Conservation (phyloP, 2,329 filamentous ascomycete genomes). For the Clarireedia monteithiana region DNA sequence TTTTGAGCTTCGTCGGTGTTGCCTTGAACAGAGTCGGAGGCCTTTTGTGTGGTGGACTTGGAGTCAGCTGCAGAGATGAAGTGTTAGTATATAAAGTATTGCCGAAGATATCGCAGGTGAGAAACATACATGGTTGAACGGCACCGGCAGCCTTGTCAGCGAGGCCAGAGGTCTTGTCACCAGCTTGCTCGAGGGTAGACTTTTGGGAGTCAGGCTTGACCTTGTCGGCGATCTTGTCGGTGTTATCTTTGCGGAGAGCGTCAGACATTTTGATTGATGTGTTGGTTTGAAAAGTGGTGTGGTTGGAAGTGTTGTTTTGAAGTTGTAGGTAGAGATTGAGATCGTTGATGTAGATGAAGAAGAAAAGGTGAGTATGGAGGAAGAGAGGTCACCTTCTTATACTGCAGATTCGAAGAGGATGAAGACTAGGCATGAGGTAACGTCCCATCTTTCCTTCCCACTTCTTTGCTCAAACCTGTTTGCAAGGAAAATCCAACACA, state of each 20-base stretch:
- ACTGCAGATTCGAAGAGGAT: background rate
- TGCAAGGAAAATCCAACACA: background rate
- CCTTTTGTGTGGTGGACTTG: constrained; percentile 41
- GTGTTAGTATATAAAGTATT: background rate
- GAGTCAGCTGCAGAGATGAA: constrained; percentile 21
- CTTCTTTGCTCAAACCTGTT: background rate
- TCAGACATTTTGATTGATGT: constrained; percentile 8
- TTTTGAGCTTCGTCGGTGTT: constrained; percentile 34
- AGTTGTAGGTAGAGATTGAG: background rate
- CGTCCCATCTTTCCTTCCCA: background rate
- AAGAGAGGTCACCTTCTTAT: background rate
- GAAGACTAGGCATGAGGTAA: background rate
- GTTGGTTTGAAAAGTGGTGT: background rate
- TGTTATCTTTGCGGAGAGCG: constrained; percentile 37
- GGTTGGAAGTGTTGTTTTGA: background rate
- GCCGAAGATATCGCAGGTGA: constrained; percentile 1
- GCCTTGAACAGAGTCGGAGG: constrained; percentile 36
- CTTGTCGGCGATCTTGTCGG: constrained; percentile 41
- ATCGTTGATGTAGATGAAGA: background rate
- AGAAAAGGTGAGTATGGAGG: background rate
- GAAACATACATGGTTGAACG: constrained; percentile 35
- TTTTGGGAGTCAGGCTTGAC: constrained; percentile 47
- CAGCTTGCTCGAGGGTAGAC: constrained; percentile 33
- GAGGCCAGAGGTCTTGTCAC: constrained; percentile 37
- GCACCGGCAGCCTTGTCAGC: constrained; percentile 39